Percentiles rank a stretch among this genome's conserved stretches.
Evolutionary conservation across 495 filamentous ascomycete genomes (phyloP).

Genomic region (Oidiodendron maius): DNA sequence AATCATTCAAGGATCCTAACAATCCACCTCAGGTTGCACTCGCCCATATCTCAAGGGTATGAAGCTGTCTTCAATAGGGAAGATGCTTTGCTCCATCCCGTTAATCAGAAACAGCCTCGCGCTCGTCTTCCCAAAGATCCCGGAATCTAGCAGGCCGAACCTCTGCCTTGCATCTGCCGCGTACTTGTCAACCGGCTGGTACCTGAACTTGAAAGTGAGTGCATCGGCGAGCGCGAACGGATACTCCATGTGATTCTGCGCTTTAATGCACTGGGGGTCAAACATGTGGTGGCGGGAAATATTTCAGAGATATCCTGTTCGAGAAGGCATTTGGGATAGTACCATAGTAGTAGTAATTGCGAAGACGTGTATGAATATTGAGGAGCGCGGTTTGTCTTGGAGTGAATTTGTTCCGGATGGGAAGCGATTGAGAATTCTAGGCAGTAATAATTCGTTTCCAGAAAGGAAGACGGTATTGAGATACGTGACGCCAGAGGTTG

Average conservation of each 20-base stretch:
- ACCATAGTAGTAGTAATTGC: no score
- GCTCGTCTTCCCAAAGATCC: neutral
- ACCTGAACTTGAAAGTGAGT: neutral
- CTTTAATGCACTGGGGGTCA: slow-evolving; percentile 44
- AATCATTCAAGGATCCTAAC: no score
- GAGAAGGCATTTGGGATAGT: no score
- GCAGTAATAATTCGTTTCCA: no score
- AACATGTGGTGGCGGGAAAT: slow-evolving; percentile 70
- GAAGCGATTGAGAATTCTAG: no score
- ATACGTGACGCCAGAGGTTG: no score
- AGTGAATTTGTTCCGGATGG: no score
- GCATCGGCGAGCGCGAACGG: neutral
- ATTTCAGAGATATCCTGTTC: no score
- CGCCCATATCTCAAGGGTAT: slow-evolving; percentile 60
- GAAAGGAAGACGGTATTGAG: no score
- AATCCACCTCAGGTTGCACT: no score
- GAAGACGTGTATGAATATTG: no score
- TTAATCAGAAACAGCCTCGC: neutral
- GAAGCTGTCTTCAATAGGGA: slow-evolving; percentile 70
- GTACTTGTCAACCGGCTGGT: neutral
- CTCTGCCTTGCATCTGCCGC: neutral
- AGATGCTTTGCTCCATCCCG: slow-evolving; percentile 59
- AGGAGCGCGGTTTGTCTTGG: no score
- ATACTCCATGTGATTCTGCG: neutral
- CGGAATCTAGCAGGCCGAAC: neutral